Evolutionary conservation across 495 filamentous ascomycete species (phyloP).

Genomic region (Sporormia fimetaria): DNA sequence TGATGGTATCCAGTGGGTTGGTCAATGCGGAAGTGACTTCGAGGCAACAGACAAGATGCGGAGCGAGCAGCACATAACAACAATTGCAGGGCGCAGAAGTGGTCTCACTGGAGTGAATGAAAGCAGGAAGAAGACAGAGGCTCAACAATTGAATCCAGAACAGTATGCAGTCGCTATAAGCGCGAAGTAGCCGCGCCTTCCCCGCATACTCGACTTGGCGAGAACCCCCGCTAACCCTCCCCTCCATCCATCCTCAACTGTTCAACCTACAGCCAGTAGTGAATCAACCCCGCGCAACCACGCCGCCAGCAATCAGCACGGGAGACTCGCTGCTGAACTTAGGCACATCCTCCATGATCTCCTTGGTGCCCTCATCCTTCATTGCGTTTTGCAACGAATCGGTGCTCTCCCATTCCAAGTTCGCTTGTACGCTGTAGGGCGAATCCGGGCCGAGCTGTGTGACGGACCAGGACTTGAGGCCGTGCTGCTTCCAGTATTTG

Average conservation of each 20-base stretch:
- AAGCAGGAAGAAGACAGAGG: too few relatives aligned
- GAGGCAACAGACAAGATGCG: too few relatives aligned
- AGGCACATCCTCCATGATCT: constrained; percentile 21
- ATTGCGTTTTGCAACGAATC: constrained; percentile 19
- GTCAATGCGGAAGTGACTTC: too few relatives aligned
- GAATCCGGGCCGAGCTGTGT: constrained; percentile 5
- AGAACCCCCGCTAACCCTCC: background rate
- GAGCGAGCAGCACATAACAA: too few relatives aligned
- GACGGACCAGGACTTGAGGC: constrained; percentile 18
- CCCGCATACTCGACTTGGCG: too few relatives aligned
- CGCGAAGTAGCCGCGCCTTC: too few relatives aligned
- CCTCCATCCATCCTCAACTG: background rate
- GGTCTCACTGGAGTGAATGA: too few relatives aligned
- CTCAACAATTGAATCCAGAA: too few relatives aligned
- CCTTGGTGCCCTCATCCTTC: constrained; percentile 7
- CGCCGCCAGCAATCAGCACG: constrained; percentile 3
- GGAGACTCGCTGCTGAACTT: constrained; percentile 21
- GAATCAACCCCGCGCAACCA: constrained; percentile 1
- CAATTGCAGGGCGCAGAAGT: too few relatives aligned
- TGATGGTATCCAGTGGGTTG: too few relatives aligned
- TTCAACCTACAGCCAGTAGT: background rate
- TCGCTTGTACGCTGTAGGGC: constrained; percentile 11
- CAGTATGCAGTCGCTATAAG: too few relatives aligned
- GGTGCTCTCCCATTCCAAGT: constrained; percentile 22
- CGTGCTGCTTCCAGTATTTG: constrained; percentile 20